Evolutionary conservation across 306 rosid genomes (phyloP), one percentile per base, ranked within the genome.

Genomic region (Vachellia pachyceras): DNA sequence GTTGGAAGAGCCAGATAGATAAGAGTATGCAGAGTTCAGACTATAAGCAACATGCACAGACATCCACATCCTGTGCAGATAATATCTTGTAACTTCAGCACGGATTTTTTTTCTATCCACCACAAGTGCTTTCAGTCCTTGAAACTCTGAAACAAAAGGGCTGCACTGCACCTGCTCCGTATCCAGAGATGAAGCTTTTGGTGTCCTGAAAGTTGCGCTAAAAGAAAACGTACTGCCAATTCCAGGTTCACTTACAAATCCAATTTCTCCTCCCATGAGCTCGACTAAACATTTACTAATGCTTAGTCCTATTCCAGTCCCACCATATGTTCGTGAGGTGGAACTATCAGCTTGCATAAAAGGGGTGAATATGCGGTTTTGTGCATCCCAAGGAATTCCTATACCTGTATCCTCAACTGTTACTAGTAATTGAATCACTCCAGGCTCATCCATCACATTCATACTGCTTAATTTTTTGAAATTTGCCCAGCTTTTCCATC

Each of bases 291-390:
- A 79, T 83, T 90, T 86, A 78, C 99, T 89, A 78, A 96, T 93
- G 84, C 99, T 96, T 85, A 96, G 78, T 80, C 99, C 99, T 60
- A 96, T 96, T 86, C 99, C 98, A 46, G 99, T 96, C 60, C 99
- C 99, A 69, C 98, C 97, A 82, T 96, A 93, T 3, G 91, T 87
- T 84, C 99, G 88, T 8, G 99, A 96, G 25, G 99, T 90, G 67
- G 98, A 96, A 83, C 99, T 96, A 79, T 96, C 99, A 12, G 98
- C 99, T 87, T 96, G 99, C 93, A 92, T 91, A 79, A 96, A 96
- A 88, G 97, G 97, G 4, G 91, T 92, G 79, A 96, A 96, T 66
- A 96, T 93, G 68, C 92, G 93, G 83, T 75, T 69, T 86, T 93
- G 98, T 52, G 97, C 99, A 1, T 89, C 87, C 15, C 25, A 76